Evolutionary conservation across 148 eudicot genomes (phyloP), one percentile per base, ranked within the genome.

Genomic region (Cornus suecica): DNA sequence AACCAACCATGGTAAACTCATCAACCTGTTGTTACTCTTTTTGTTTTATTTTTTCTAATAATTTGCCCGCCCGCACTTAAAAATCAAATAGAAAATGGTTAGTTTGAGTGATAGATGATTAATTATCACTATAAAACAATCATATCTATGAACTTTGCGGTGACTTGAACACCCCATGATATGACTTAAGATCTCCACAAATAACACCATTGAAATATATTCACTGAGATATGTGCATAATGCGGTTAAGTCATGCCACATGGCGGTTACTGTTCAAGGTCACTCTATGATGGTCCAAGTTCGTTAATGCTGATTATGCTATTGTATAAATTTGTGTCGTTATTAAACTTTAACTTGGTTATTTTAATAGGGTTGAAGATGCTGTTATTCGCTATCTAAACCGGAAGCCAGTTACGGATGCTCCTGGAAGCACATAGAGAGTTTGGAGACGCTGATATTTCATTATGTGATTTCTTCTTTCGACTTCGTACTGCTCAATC

Each of bases 361-460:
- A 31, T 51, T 68, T 68, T 69, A 69, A 80, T 77, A 94, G 98
- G 98, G 95, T 92, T 78, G 98, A 94, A 81, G 98, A 94, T 81
- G 98, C 97, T 79, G 97, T 90, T 71, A 92, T 94, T 61, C 97
- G 98, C 18, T 94, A 94, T 77, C 78, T 94, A 51, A 94, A 94
- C 22, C 92, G 97, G 62, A 90, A 86, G 81, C 89, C 94, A 54
- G 84, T 88, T 34, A 77, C 79, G 30, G 91, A 86, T 70, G 91
- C 89, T 54, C 93, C 87, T 65, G 85, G 87, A 76, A 85, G 89
- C 90, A 83, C 88, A 70, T 91, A 84, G 73, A 31, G 60, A 63
- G 27, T 13, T 14, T 20, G 65, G 73, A 68, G 52, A 45, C 13
- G 77, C 61, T 34, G 54, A 42, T 64, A 4, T 18, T n/a, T n/a